Conservation (phyloP, 2,329 filamentous ascomycete genomes). For the Alternaria arbusti region DNA sequence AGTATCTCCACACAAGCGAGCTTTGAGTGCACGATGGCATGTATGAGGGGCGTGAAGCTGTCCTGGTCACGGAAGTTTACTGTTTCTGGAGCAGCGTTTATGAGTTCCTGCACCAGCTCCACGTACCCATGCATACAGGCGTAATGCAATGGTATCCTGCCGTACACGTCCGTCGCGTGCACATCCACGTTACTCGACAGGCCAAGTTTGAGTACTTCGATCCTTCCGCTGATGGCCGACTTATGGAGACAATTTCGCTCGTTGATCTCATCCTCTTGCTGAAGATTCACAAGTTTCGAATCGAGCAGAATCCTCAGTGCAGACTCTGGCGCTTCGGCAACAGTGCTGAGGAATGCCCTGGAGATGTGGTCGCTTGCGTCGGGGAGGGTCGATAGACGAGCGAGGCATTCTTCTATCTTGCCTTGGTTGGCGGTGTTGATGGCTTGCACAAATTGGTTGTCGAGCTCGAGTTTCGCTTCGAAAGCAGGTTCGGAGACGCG, state of each 20-base stretch:
- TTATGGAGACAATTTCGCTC: conserved; percentile 96
- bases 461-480: conserved; percentile 84
- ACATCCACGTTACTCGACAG: conserved; percentile 78
- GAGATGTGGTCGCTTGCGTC: conserved; percentile 79
- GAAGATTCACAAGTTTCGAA: conserved; percentile 84
- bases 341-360: conserved; percentile 85
- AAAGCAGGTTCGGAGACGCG: conserved; percentile 41
- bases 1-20: conserved; percentile 80
- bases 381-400: conserved; percentile 67
- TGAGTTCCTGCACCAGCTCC: conserved; percentile 78
- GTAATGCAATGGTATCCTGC: conserved; percentile 91
- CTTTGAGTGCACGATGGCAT: conserved; percentile 89
- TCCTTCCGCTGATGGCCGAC: conserved; percentile 90
- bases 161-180: conserved; percentile 87
- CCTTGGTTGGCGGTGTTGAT: conserved; percentile 81
- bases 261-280: conserved; percentile 96
- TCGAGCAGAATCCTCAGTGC: conserved; percentile 78
- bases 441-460: conserved; percentile 85
- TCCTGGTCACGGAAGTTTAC: conserved; percentile 93
- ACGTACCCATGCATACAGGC: conserved; percentile 92
- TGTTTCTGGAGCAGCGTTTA: conserved; percentile 73
- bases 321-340: conserved; percentile 81
- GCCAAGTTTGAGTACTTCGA: conserved; percentile 76
- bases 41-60: conserved; percentile 95
- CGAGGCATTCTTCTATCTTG: conserved; percentile 80